Evolutionary conservation across 2,329 filamentous ascomycete species (phyloP), one percentile per base, ranked within the genome.

Genomic region (Cladobotryum mycophilum): DNA sequence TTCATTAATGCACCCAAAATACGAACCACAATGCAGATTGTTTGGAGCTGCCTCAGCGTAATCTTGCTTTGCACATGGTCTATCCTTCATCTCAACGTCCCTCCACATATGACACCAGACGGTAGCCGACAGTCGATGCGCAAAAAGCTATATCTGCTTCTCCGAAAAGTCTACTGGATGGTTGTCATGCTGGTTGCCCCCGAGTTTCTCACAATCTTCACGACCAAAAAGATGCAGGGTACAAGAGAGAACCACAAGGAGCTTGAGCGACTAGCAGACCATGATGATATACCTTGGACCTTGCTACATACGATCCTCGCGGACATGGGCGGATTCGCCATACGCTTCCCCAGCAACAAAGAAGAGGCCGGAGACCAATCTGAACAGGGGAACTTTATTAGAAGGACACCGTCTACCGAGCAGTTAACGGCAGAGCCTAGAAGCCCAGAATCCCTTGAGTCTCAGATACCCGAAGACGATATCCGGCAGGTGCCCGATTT

Each of bases 51-150:
- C n/a, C 17, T 46, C 34, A 37, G 44, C 13, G 14, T 46, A 17
- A 46, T 37, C 15, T 35, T 46, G 2, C 44, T 46, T 14, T 46
- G 30, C 30, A 46, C 44, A 4, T 46, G 44, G 44, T 46, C 44
- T 12, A 46, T 46, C 13, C 44, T 46, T 15, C 44, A 25, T n/a
- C 44, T 35, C 17, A 37, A 46, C 14, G 15, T 46, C 8, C 44
- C 34, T 2, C 14, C 25, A 2, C 4, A 30, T 30, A 30, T 7
- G 25, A 30, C 4, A 30, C 4, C 25, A 6, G 9, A 30, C 4
- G 9, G 25, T 8, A 30, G 2, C 6, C 6, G 4, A 11, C 25
- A 30, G 8, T 5, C 4, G 25, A 30, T 30, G 8, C 25, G 25
- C 25, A 30, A 30, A 30, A 30, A 30, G 9, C 7, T 38, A 3